Evolutionary conservation across 2,329 filamentous ascomycete genomes (phyloP).

Genomic region (Fusarium tuaranense): DNA sequence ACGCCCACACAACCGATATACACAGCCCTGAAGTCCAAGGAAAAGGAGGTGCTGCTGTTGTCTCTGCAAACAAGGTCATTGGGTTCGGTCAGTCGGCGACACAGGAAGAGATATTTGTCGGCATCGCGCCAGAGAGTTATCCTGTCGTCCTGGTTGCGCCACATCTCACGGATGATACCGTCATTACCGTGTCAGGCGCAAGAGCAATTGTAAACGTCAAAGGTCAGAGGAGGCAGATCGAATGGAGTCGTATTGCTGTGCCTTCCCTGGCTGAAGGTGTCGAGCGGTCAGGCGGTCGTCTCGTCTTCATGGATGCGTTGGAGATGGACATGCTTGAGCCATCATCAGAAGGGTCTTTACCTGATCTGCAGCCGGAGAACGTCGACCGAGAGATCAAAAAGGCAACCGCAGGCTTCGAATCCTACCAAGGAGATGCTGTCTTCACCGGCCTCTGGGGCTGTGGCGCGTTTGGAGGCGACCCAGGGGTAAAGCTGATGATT

Average conservation of each 20-base stretch:
- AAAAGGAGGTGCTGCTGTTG: constrained; percentile 42
- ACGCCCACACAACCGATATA: constrained; percentile 41
- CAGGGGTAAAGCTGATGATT: constrained; percentile 46
- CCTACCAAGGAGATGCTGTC: constrained; percentile 30
- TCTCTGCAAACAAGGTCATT: constrained; percentile 50
- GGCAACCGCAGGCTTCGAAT: constrained; percentile 44
- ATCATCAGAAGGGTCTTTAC: constrained; percentile 17
- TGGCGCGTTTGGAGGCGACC: constrained; percentile 50
- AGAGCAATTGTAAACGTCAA: constrained; percentile 46
- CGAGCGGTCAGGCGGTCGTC: constrained; percentile 40
- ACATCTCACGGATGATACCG: constrained; percentile 41
- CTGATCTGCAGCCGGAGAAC: constrained; percentile 43
- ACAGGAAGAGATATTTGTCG: constrained; percentile 52
- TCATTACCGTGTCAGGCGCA: constrained; percentile 44
- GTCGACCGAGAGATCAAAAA: constrained; percentile 48
- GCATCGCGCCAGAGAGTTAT: constrained; percentile 50
- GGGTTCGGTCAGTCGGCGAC: constrained; percentile 53
- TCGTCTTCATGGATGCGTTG: constrained; percentile 53
- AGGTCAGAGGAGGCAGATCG: constrained; percentile 47
- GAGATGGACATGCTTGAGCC: constrained; percentile 48
- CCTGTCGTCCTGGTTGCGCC: constrained; percentile 50
- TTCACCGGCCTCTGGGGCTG: constrained; percentile 51
- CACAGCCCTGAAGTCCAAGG: constrained; percentile 41
- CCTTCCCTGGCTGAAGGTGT: background rate
- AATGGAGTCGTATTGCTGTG: constrained; percentile 25